Evolutionary conservation across 768 basidiomycete species (phyloP), one percentile per base, ranked within the genome.

Genomic region (Chalciporus sphaerocephalus): DNA sequence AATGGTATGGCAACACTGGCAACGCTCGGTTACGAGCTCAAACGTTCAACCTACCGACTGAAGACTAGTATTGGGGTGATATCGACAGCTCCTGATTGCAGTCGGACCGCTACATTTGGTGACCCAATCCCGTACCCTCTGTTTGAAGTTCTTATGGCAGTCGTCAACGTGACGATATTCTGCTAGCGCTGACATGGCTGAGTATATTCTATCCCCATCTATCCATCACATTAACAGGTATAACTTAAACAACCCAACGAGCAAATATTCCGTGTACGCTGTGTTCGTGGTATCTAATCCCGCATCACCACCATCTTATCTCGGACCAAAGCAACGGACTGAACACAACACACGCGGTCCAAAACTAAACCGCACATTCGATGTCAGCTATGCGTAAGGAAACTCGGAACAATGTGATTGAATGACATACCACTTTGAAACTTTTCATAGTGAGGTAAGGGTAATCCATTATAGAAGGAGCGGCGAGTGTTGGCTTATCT

Each of bases 341-440:
- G 54, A 98, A 84, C 1, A 97, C 92, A n/a, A 92, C 64, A 47
- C 85, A 87, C 0, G 94, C 94, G 2, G 85, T 92, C 80, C 83
- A 94, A 64, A 98, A 87, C 87, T 92, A 59, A 13, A 30, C n/a
- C 37, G 41, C 15, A 15, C n/a, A n/a, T 21, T 47, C 17, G 17
- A 27, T 3, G 20, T 44, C 17, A 43, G 46, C 25, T 20, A 32
- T 41, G 23, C 4, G 9, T 30, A 25, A 21, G n/a, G 2, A 12
- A 17, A 7, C 16, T 13, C 12, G 9, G 15, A 39, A 17, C 2
- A 5, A 17, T n/a, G 36, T 30, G 15, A 25, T 12, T 1, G 20
- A n/a, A 22, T 5, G n/a, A 82, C 86, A 44, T 61, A 93, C 92
- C 46, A 92, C 87, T 51, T 71, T 74, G 7, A 87, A 34, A 34